Evolutionary conservation across 805 yeast species (phyloP), one percentile per base, ranked within the genome.

Genomic region (Teunomyces gatunensis): DNA sequence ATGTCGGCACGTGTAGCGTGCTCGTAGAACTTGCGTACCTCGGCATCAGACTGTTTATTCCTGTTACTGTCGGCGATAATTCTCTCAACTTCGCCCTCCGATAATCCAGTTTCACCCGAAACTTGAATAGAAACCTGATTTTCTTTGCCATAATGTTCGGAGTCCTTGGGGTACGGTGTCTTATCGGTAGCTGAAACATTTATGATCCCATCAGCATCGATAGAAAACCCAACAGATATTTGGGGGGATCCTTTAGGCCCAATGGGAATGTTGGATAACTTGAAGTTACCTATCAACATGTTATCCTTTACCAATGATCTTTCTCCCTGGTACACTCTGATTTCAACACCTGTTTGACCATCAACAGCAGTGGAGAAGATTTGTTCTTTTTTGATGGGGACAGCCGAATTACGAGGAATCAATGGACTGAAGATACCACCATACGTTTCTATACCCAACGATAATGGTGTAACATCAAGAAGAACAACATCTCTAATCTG

Each of bases 341-440:
- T 81, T 53, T 85, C 88, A 29, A 87, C 94, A 30, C 90, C 90
- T 1, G 90, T 87, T 64, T 87, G 95, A 47, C 87, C 86, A 68
- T 87, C 94, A 17, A 87, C 89, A 39, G 89, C 91, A 2, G 95
- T 87, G 12, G 90, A 84, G 64, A 84, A 87, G 5, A 80, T 70
- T 61, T 84, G 90, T 18, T 87, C 84, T 59, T 80, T 84, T 61
- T 82, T 85, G 23, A 83, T 81, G 9, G 95, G 95, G 6, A 87
- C 85, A 0, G 89, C 82, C 10, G 90, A 77, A 65, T 87, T 87
- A 63, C 94, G 75, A 42, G 89, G 84, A 47, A 87, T 85, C 58
- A 87, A 73, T 33, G 90, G 89, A 45, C 89, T 81, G 73, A 85
- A 86, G 15, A 87, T 82, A 46, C 94, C 94, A 39, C 95, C 94